Evolutionary conservation across 1,284 basidiomycete species (phyloP), one percentile per base, ranked within the genome.

Genomic region (Sanghuangporus sanghuang): DNA sequence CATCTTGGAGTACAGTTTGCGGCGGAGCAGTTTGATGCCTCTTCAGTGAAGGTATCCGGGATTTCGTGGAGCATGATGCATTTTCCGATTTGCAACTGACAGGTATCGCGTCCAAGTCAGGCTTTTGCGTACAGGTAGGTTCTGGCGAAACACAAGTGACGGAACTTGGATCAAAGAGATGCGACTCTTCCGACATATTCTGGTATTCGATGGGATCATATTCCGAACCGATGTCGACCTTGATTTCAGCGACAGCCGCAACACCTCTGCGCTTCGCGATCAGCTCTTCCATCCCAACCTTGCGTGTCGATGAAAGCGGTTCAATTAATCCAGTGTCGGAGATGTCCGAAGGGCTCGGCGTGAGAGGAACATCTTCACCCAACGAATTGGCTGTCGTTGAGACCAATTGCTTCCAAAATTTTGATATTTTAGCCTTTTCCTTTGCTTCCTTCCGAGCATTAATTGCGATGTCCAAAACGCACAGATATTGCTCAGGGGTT

Each of bases 281-380:
- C 21, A 64, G 48, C 8, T 52, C 52, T 18, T 61, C 36, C 46
- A 64, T 12, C 38, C 39, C n/a, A 14, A 50, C 32, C 35, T 64
- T 39, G 21, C 63, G 58, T 23, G 11, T n/a, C 14, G 54, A 7
- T 23, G 59, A n/a, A 14, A 64, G 35, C 7, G 27, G 9, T 12
- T 61, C 59, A 36, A 14, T 27, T 35, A 62, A 12, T 21, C 61
- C 61, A 9, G 64, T 59, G 21, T 65, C 64, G n/a, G 64, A 62
- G 14, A 65, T 62, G 48, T 65, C 61, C 6, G 64, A 65, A 18
- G 61, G 64, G 59, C 61, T 62, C 23, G 64, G 64, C 9, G 64
- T 61, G 16, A 64, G 18, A 42, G 49, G 54, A 4, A 46, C 32
- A 32, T 44, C 57, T 35, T n/a, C 48, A 2, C 35, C 44, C 16